phyloP scores from a whole-genome alignment of 805 yeast species.

The Novakomyces olei region DNA sequence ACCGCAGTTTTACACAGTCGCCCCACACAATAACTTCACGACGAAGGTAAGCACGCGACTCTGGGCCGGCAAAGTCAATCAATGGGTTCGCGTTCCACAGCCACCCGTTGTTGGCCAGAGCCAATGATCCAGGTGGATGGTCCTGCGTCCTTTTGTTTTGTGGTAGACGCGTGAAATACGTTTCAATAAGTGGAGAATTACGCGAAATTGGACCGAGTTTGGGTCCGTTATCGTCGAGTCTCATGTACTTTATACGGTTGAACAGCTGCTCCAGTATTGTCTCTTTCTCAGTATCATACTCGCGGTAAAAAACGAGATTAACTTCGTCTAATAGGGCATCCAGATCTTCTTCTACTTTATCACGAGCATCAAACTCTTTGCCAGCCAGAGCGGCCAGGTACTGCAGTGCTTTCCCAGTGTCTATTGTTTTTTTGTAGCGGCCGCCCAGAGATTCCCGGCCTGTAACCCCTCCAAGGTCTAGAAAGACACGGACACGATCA shows the following conservation, averaged over 20 bases:
- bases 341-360: slow-evolving; percentile 12
- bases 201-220: slow-evolving; percentile 41
- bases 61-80: slow-evolving; percentile 69
- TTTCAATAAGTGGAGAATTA: slow-evolving; percentile 48
- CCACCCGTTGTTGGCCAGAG: slow-evolving; percentile 90
- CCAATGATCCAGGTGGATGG: slow-evolving; percentile 22
- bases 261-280: slow-evolving; percentile 46
- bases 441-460: slow-evolving; percentile 20
- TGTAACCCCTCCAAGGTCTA: slow-evolving; percentile 6
- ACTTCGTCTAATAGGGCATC: slow-evolving; percentile 41
- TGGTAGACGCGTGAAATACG: slow-evolving; percentile 59
- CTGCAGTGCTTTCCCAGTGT: slow-evolving; percentile 28
- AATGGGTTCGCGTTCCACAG: slow-evolving; percentile 93
- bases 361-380: slow-evolving; percentile 17
- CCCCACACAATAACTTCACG: slow-evolving; percentile 96
- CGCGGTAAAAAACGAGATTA: slow-evolving; percentile 46
- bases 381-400: slow-evolving; percentile 22
- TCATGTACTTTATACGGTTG: slow-evolving; percentile 52
- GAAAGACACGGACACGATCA: not conserved
- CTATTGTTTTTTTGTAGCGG: slow-evolving; percentile 34
- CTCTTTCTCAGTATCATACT: slow-evolving; percentile 50
- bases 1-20: slow-evolving; percentile 82
- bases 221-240: slow-evolving; percentile 70
- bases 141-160: slow-evolving; percentile 24
- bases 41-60: slow-evolving; percentile 61